Percentiles rank a stretch among this genome's conserved stretches.
Conservation (phyloP, 352 stramenopile species). For the Phytophthora foliorum region DNA sequence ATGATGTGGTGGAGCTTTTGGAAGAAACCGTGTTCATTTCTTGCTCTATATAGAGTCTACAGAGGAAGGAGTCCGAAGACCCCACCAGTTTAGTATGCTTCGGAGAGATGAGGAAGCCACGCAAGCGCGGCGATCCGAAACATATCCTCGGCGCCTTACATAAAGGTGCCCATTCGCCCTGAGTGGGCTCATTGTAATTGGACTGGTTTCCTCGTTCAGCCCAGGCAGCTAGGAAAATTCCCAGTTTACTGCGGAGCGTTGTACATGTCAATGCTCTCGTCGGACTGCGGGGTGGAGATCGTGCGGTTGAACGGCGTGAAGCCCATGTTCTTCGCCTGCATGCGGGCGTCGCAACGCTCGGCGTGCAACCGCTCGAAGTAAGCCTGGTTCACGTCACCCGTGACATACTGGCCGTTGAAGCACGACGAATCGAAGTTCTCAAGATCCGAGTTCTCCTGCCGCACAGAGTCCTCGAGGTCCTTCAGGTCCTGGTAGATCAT, state of each 20-base stretch:
- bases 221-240: constrained; percentile 13
- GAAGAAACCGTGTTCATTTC: constrained; percentile 44
- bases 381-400: constrained; percentile 89
- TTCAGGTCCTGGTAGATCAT: constrained; percentile 94
- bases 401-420: constrained; percentile 98
- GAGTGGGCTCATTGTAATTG: constrained; percentile 21
- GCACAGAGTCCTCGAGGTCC: constrained; percentile 93
- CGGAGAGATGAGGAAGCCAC: constrained; percentile 24
- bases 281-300: constrained; percentile 79
- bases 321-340: constrained; percentile 89
- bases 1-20: constrained; percentile 24
- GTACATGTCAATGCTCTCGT: constrained; percentile 92
- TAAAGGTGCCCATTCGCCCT: constrained; percentile 8
- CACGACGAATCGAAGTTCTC: constrained; percentile 96
- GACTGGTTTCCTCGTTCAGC: constrained; percentile 25
- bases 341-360: constrained; percentile 83
- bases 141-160: constrained; percentile 20
- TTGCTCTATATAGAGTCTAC: constrained; percentile 50
- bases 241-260: constrained; percentile 81
- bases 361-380: constrained; percentile 88
- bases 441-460: constrained; percentile 76
- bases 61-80: constrained; percentile 24
- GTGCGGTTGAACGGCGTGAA: constrained; percentile 82
- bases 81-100: constrained; percentile 26
- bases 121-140: constrained; percentile 20